phyloP scores from a whole-genome alignment of 306 rosid species.

The Luffa acutangula region DNA sequence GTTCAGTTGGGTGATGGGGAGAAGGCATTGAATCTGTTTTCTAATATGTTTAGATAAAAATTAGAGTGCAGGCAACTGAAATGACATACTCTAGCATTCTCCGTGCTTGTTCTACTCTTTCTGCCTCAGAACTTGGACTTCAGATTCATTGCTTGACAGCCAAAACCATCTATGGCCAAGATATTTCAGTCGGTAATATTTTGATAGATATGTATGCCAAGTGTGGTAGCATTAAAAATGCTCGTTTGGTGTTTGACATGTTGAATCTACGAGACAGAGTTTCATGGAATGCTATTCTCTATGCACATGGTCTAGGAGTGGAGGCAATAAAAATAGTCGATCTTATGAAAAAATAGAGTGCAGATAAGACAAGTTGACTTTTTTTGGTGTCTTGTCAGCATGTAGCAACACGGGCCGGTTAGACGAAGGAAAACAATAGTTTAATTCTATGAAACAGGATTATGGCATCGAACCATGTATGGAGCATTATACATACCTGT shows the following conservation, averaged over 20 bases:
- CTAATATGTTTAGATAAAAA: conserved; percentile 18
- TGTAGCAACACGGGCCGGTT: conserved; percentile 40
- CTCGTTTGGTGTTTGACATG: conserved; percentile 29
- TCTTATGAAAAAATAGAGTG: conserved; percentile 27
- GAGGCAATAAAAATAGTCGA: conserved; percentile 31
- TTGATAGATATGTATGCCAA: conserved; percentile 47
- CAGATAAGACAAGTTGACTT: conserved; percentile 31
- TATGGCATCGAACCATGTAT: conserved; percentile 49
- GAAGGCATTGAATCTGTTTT: conserved; percentile 29
- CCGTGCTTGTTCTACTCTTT: conserved; percentile 34
- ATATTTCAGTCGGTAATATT: conserved; percentile 32
- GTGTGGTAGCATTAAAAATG: conserved; percentile 35
- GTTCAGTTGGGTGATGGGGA: conserved; percentile 35
- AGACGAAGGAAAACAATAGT: conserved; percentile 36
- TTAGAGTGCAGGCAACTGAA: conserved; percentile 24
- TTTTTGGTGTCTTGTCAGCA: conserved; percentile 40
- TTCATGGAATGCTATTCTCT: conserved; percentile 44
- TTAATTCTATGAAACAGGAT: conserved; percentile 26
- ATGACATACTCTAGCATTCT: conserved; percentile 43
- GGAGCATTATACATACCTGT: conserved; percentile 83
- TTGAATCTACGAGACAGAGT: conserved; percentile 27
- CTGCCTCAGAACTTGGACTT: conserved; percentile 31
- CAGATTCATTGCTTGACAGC: conserved; percentile 38
- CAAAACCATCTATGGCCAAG: conserved; percentile 28
- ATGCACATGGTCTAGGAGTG: conserved; percentile 34